These are phyloP conservation scores for Thelonectria olida DNA, from an alignment of 2,329 filamentous ascomycete species.

Conservation along the genomic window DNA sequence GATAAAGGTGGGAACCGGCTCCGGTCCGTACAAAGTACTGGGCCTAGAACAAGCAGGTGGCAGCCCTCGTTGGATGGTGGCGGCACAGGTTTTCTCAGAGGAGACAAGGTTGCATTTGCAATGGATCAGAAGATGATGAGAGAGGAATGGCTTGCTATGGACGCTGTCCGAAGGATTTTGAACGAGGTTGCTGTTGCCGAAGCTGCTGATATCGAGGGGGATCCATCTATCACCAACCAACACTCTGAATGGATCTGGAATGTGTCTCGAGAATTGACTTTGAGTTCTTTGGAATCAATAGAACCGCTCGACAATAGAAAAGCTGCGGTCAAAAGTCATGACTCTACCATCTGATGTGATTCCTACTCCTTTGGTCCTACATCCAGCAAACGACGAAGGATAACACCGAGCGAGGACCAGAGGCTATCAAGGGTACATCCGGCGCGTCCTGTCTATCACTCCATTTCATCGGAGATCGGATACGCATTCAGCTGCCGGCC, in stretches of 20 bases:
- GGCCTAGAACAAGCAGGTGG: constrained; percentile 1
- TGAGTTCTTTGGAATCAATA: too few species aligned
- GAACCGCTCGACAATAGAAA: too few species aligned
- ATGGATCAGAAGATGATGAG: too few species aligned
- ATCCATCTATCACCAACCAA: too few species aligned
- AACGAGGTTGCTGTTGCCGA: not conserved
- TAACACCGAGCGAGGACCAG: too few species aligned
- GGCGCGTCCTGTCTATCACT: constrained; percentile 16
- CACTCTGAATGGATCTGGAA: too few species aligned
- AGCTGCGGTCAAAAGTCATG: too few species aligned
- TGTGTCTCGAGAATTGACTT: too few species aligned
- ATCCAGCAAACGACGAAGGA: too few species aligned
- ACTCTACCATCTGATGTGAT: too few species aligned
- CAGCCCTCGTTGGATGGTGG: not conserved
- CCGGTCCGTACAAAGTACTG: not conserved
- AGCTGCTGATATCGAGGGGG: too few species aligned
- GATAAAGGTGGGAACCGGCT: constrained; percentile 11
- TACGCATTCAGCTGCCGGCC: constrained; percentile 8
- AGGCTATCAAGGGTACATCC: constrained; percentile 1
- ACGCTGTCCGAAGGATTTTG: not conserved
- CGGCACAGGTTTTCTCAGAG: not conserved
- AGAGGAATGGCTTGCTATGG: not conserved
- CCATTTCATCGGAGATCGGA: constrained; percentile 36
- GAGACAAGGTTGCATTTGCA: not conserved
- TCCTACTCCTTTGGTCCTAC: too few species aligned